phyloP scores from a whole-genome alignment of 768 basidiomycete genomes.

The Mrakia blollopis region DNA sequence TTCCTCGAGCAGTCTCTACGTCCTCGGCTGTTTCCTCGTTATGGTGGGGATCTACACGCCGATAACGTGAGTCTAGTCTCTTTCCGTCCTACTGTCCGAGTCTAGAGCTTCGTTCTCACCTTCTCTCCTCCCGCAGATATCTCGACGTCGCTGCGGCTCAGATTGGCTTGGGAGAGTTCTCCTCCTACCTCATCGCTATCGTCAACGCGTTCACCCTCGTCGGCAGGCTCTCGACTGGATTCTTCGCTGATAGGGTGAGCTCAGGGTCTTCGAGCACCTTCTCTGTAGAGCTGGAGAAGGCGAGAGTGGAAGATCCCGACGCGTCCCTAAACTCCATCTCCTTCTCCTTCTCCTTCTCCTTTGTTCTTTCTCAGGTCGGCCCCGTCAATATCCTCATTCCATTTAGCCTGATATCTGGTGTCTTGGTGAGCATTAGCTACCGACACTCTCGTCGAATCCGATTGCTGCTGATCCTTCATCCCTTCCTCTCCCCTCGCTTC shows the following conservation, averaged over 20 bases:
- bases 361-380: neutral
- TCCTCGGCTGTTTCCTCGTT: slow-evolving; percentile 24
- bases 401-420: neutral
- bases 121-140: neutral
- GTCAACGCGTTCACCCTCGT: slow-evolving; percentile 28
- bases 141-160: slow-evolving; percentile 17
- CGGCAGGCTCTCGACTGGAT: slow-evolving; percentile 25
- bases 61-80: no score
- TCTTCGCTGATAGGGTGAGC: slow-evolving; percentile 23
- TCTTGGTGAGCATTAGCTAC: slow-evolving; percentile 21
- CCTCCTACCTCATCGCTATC: slow-evolving; percentile 27
- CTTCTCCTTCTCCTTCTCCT: neutral
- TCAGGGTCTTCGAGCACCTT: neutral
- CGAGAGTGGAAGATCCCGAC: neutral
- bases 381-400: slow-evolving; percentile 31
- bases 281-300: neutral
- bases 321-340: neutral
- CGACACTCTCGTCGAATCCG: no score
- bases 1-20: neutral
- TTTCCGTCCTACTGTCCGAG: no score
- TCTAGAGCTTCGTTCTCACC: no score
- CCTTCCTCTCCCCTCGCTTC: neutral
- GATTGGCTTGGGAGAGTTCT: slow-evolving; percentile 8
- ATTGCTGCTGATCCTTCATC: neutral
- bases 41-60: slow-evolving; percentile 28